Conservation (phyloP, 1,284 basidiomycete species). For the Tilletia walkeri region DNA sequence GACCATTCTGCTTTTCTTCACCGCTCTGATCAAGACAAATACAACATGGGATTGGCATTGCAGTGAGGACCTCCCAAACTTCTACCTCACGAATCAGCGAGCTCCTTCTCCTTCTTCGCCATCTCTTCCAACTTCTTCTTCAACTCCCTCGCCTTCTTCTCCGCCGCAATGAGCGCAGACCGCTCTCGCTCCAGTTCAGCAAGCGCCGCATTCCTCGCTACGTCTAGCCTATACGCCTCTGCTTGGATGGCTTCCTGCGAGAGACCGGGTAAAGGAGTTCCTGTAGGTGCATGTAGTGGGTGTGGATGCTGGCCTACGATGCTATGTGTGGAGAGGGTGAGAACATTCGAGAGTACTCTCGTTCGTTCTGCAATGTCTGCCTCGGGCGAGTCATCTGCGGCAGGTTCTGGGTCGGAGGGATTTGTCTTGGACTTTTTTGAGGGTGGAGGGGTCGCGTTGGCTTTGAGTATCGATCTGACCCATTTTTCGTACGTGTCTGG, state of each 20-base stretch:
- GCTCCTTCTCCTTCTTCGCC: slow-evolving; percentile 8
- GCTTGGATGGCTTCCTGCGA: slow-evolving; percentile 74
- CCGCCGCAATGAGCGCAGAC: slow-evolving; percentile 48
- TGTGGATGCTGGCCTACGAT: slow-evolving; percentile 32
- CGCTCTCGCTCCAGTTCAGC: slow-evolving; percentile 53
- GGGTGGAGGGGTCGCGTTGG: not conserved
- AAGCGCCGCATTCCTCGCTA: slow-evolving; percentile 68
- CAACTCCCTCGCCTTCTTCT: slow-evolving; percentile 47
- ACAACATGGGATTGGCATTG: not conserved
- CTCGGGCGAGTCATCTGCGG: not conserved
- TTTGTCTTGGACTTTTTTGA: not conserved
- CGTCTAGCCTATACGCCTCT: slow-evolving; percentile 76
- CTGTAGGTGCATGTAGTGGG: slow-evolving; percentile 48
- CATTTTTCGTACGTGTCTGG: slow-evolving; percentile 35
- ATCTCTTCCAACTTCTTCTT: slow-evolving; percentile 24
- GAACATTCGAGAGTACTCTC: not conserved
- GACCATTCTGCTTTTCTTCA: too few species aligned
- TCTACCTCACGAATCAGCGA: not conserved
- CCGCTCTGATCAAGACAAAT: not conserved
- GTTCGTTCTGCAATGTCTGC: not conserved
- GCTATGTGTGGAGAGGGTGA: not conserved
- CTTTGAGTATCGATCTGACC: slow-evolving; percentile 23
- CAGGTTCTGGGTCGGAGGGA: not conserved
- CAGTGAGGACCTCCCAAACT: not conserved
- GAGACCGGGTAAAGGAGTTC: slow-evolving; percentile 62